phyloP scores from a whole-genome alignment of 2,329 filamentous ascomycete genomes.

The Sporothrix mexicana region DNA sequence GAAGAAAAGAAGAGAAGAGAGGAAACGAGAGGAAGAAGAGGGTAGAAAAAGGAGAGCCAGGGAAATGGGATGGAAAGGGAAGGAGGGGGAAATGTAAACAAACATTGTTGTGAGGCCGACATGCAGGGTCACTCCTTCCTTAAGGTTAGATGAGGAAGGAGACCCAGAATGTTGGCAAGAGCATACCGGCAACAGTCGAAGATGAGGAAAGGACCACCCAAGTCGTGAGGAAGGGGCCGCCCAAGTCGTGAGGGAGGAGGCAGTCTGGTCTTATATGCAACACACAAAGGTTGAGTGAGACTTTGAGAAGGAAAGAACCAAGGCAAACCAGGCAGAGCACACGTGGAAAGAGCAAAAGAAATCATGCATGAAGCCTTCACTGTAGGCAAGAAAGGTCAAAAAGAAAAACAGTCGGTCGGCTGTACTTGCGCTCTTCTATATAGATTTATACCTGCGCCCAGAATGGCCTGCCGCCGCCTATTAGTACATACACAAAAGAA shows the following conservation, averaged over 20 bases:
- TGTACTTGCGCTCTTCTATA: slow-evolving; percentile 29
- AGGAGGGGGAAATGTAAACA: not conserved
- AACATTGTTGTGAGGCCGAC: slow-evolving; percentile 6
- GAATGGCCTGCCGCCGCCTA: slow-evolving; percentile 29
- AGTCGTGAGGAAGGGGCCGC: no score
- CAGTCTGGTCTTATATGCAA: no score
- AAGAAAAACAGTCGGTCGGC: slow-evolving; percentile 20
- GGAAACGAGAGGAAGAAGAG: not conserved
- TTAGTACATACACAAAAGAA: slow-evolving; percentile 34
- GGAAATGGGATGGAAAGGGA: not conserved
- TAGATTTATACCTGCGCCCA: slow-evolving; percentile 27
- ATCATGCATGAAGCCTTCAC: not conserved
- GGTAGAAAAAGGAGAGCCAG: not conserved
- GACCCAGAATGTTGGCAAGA: no score
- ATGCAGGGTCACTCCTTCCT: not conserved
- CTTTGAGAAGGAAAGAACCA: not conserved
- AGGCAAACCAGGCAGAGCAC: not conserved
- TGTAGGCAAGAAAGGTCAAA: not conserved
- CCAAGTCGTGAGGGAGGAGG: no score
- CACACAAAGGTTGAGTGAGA: no score
- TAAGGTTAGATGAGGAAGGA: not conserved
- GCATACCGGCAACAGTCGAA: no score
- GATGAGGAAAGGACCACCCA: no score
- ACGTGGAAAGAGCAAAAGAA: not conserved
- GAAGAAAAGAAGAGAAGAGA: not conserved